Evolutionary conservation across 2,329 filamentous ascomycete species (phyloP).

Genomic region (Xylaria digitata): DNA sequence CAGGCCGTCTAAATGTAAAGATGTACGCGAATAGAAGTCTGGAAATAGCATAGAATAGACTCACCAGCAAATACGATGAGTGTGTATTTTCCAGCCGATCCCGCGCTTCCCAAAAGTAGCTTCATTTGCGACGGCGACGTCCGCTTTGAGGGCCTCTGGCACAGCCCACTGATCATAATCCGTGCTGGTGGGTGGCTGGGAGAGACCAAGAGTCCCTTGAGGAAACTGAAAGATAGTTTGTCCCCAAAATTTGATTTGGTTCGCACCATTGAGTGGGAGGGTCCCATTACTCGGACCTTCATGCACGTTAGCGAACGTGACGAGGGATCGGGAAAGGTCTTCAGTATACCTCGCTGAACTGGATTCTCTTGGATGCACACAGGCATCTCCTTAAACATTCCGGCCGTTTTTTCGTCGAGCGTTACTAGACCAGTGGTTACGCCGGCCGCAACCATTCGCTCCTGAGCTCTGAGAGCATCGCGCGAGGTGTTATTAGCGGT

Average conservation of each 20-base stretch:
- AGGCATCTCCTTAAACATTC: constrained; percentile 41
- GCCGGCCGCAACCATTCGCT: constrained; percentile 63
- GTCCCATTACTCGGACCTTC: constrained; percentile 67
- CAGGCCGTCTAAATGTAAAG: background rate
- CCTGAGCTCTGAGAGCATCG: constrained; percentile 58
- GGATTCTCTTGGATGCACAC: constrained; percentile 47
- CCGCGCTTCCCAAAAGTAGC: constrained; percentile 70
- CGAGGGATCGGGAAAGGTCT: background rate
- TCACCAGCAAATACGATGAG: constrained; percentile 75
- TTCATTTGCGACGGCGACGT: constrained; percentile 66
- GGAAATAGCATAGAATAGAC: constrained; percentile 42
- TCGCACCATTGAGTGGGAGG: constrained; percentile 64
- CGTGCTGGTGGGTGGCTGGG: constrained; percentile 63
- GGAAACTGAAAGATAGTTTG: constrained; percentile 69
- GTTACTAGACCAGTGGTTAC: constrained; percentile 53
- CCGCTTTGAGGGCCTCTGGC: constrained; percentile 63
- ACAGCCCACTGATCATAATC: constrained; percentile 75
- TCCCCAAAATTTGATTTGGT: constrained; percentile 71
- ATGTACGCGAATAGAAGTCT: background rate
- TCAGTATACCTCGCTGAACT: constrained; percentile 39
- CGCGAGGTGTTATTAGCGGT: constrained; percentile 56
- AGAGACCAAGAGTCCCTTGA: constrained; percentile 63
- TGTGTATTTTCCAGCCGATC: constrained; percentile 67
- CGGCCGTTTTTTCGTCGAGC: constrained; percentile 41
- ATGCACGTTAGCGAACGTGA: background rate